phyloP scores from a whole-genome alignment of 2,329 filamentous ascomycete species.

The Orbilia javanica region DNA sequence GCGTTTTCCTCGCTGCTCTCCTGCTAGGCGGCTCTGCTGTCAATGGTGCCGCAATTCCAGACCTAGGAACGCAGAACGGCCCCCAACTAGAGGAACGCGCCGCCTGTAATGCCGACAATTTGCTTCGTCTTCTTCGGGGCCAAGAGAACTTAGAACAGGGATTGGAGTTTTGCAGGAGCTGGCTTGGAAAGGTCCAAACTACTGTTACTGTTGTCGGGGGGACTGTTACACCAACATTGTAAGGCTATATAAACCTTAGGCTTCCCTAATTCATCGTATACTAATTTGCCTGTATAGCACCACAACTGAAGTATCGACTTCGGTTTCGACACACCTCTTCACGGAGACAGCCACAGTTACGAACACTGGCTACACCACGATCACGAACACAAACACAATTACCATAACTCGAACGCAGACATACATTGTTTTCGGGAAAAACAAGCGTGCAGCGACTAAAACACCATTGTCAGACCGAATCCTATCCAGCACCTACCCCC shows the following conservation, averaged over 20 bases:
- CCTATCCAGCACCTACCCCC: constrained; percentile 9
- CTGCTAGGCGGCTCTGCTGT: constrained; percentile 1
- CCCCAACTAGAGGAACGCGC: constrained; percentile 7
- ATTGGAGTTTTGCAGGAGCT: constrained; percentile 28
- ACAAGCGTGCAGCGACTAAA: background rate
- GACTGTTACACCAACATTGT: constrained; percentile 28
- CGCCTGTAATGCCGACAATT: constrained; percentile 29
- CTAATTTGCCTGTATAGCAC: constrained; percentile 2
- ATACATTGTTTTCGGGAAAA: background rate
- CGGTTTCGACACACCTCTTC: constrained; percentile 3
- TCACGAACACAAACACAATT: background rate
- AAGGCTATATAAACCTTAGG: background rate
- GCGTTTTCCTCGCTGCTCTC: constrained; percentile 7
- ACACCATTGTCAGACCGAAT: constrained; percentile 22
- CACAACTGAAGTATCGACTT: constrained; percentile 1
- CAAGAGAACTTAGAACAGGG: background rate
- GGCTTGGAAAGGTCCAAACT: background rate
- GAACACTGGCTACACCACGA: background rate
- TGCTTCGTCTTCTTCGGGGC: constrained; percentile 22
- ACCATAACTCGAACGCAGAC: background rate
- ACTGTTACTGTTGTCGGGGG: constrained; percentile 6
- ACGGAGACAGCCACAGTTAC: constrained; percentile 10
- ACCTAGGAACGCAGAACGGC: background rate
- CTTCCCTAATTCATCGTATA: background rate
- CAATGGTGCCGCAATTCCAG: constrained; percentile 1